These are phyloP conservation scores for Candida tallmaniae DNA, from an alignment of 805 yeast species.

Conservation along the genomic window DNA sequence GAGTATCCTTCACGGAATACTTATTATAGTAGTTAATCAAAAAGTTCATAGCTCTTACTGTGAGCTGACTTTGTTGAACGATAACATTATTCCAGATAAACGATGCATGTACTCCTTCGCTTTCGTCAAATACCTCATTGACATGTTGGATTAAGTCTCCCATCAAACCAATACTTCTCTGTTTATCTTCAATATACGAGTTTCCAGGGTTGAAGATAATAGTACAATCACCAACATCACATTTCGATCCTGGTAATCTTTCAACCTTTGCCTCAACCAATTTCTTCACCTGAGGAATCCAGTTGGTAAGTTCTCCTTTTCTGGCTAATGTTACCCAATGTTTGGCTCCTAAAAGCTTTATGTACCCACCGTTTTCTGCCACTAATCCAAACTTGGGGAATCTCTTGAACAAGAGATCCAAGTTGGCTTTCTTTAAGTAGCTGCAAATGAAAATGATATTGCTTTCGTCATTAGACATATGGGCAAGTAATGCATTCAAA, in stretches of 20 bases:
- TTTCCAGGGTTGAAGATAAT: constrained; percentile 72
- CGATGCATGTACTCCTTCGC: constrained; percentile 63
- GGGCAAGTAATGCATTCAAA: constrained; percentile 51
- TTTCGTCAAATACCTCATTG: constrained; percentile 62
- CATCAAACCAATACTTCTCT: constrained; percentile 60
- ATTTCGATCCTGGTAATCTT: constrained; percentile 73
- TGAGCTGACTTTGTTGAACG: constrained; percentile 61
- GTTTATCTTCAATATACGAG: constrained; percentile 54
- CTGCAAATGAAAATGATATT: constrained; percentile 73
- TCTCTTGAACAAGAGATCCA: constrained; percentile 66
- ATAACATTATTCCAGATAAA: constrained; percentile 64
- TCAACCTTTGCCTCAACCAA: constrained; percentile 61
- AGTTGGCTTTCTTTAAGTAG: constrained; percentile 55
- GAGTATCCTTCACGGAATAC: constrained; percentile 20
- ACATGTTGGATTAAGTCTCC: constrained; percentile 86
- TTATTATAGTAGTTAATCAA: constrained; percentile 37
- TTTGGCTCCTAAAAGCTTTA: constrained; percentile 48
- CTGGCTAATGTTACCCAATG: constrained; percentile 63
- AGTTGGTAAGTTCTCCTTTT: constrained; percentile 40
- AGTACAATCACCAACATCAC: constrained; percentile 71
- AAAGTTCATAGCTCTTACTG: constrained; percentile 52
- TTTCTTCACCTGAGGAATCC: constrained; percentile 57
- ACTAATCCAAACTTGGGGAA: constrained; percentile 71
- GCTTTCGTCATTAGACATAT: constrained; percentile 46
- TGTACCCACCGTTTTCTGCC: constrained; percentile 86